Evolutionary conservation across 768 basidiomycete genomes (phyloP), one percentile per base, ranked within the genome.

Genomic region (Filobasidium floriforme): DNA sequence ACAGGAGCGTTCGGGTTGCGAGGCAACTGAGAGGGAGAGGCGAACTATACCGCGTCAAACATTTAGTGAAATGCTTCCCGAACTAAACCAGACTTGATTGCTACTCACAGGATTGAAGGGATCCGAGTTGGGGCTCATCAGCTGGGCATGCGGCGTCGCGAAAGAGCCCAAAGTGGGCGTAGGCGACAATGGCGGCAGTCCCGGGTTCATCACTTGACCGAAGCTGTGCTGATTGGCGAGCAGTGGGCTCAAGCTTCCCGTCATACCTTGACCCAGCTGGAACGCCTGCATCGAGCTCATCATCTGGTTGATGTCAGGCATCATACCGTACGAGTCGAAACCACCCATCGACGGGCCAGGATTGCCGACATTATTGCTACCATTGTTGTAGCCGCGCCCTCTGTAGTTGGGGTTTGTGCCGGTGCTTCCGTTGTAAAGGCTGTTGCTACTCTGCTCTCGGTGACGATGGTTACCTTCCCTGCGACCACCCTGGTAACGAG

Each of bases 81-180:
- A 14, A 18, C 18, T 18, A 22, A 49, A 18, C 3, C 46, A 5
- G 46, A 49, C 4, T n/a, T n/a, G n/a, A 44, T 10, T 44, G 19
- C 43, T 11, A 72, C 75, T 69, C 44, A 78, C 77, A 28, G 77
- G 77, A 62, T 78, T 78, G 68, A 78, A 78, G 11, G 77, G 77
- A 64, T 78, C 77, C 5, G 73, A 75, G 24, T 67, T 74, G 9
- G 77, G 77, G 62, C 69, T 71, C 75, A 77, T 76, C 73, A 78
- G 73, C 37, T 71, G 68, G 40, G 67, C 68, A 28, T 69, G 73
- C 7, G 75, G 74, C 11, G 68, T 66, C 41, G 69, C 69, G 68
- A 75, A 67, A 24, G 74, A 71, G 5, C 75, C 72, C 15, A 69
- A 46, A 22, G 70, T 66, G 9, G 73, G 73, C 7, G 73, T 72